Conservation (phyloP, 306 rosid species). For the Corylus heterophylla region DNA sequence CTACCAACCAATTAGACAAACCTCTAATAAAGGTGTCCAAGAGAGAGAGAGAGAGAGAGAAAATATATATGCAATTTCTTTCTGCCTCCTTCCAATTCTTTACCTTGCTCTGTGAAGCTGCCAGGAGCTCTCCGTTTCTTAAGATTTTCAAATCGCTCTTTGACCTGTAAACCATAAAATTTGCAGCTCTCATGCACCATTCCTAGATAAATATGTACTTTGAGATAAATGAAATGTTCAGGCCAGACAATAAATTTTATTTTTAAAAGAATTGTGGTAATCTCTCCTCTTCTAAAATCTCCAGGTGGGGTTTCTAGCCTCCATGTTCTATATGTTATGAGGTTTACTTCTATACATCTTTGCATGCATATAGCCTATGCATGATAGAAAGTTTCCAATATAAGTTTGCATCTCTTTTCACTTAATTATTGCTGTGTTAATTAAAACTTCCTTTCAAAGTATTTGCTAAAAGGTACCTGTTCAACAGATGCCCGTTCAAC, state of each 20-base stretch:
- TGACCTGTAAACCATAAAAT: constrained; percentile 64
- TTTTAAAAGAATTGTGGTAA: not conserved
- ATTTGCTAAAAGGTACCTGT: constrained; percentile 52
- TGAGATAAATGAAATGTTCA: not conserved
- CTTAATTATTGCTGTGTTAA: not conserved
- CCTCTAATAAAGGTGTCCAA: not conserved
- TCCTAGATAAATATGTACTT: constrained; percentile 7
- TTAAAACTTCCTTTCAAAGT: not conserved
- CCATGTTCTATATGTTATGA: not conserved
- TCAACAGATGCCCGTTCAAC: constrained; percentile 92
- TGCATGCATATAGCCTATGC: not conserved
- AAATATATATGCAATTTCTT: not conserved
- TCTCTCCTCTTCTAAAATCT: not conserved
- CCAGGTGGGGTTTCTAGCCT: not conserved
- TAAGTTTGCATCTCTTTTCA: not conserved
- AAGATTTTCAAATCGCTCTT: constrained; percentile 81
- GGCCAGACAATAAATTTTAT: not conserved
- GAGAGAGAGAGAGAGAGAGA: no score
- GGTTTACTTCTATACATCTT: not conserved
- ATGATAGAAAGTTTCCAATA: not conserved
- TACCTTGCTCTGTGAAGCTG: constrained; percentile 93
- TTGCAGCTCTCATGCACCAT: constrained; percentile 9
- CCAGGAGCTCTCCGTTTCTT: constrained; percentile 82
- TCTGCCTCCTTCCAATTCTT: constrained; percentile 15
- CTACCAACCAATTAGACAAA: not conserved